Conservation (phyloP, 2,329 filamentous ascomycete genomes). For the Karstenula rhodostoma region DNA sequence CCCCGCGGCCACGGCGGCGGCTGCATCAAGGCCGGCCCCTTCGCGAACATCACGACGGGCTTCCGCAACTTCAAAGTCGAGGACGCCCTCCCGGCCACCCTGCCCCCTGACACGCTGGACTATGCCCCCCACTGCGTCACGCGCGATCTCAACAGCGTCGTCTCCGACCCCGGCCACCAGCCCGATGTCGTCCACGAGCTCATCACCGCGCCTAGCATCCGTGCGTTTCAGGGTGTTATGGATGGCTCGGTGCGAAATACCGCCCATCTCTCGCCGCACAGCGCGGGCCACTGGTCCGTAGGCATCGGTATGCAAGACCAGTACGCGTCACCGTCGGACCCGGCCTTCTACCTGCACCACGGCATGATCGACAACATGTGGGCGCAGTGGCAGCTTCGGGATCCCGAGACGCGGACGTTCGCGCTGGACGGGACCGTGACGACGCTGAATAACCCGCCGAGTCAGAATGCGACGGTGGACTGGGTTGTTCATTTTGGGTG, state of each 20-base stretch:
- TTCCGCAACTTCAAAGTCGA: conserved; percentile 25
- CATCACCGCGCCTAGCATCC: conserved; percentile 15
- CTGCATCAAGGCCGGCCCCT: conserved; percentile 61
- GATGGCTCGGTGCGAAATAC: neutral
- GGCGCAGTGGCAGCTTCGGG: conserved; percentile 58
- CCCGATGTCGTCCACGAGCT: conserved; percentile 4
- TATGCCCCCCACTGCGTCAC: conserved; percentile 37
- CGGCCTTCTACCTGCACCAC: conserved; percentile 58
- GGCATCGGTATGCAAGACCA: conserved; percentile 50
- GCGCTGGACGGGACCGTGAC: neutral
- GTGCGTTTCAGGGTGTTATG: conserved; percentile 37
- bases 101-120: conserved; percentile 36
- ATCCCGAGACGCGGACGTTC: conserved; percentile 21
- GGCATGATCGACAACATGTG: conserved; percentile 56
- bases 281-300: conserved; percentile 46
- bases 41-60: conserved; percentile 51
- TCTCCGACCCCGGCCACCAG: conserved; percentile 14
- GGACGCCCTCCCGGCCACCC: conserved; percentile 39
- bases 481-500: neutral
- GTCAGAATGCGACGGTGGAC: conserved; percentile 1
- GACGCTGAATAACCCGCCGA: neutral
- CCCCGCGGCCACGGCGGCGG: conserved; percentile 63
- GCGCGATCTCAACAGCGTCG: conserved; percentile 32
- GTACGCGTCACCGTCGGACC: conserved; percentile 55
- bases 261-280: conserved; percentile 43